Evolutionary conservation across 495 filamentous ascomycete genomes (phyloP), one percentile per base, ranked within the genome.

Genomic region (Amphirosellinia nigrospora): DNA sequence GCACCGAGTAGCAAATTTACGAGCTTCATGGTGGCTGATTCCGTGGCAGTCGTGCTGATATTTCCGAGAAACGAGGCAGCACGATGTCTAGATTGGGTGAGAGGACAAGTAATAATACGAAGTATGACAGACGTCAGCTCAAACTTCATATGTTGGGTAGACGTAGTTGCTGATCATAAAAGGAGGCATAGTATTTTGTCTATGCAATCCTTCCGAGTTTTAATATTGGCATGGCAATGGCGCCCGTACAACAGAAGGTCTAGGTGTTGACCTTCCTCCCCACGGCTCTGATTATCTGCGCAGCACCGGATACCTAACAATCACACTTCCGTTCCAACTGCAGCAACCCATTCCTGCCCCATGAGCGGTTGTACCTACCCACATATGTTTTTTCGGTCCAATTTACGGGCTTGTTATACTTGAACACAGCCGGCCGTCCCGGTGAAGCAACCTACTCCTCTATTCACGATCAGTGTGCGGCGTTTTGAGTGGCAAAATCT

Each of bases 11-110:
- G 39, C 41, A 55, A 16, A 2, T 38, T 26, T 15, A 39, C 63
- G 39, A 41, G 43, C 48, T 60, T 75, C 75, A 77, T 75, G 41
- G 28, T 70, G 39, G 23, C 15, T 59, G 43, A 30, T 23, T 26
- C 28, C 0, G 38, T 59, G 23, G 11, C 4, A 34, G 19, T 45
- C 9, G 38, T 45, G 39, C 26, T 45, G 60, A 39, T 32, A 23
- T 45, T 63, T 32, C 23, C 7, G 26, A 45, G 21, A 19, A 30
- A 4, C 30, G 26, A 39, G 34, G 58, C 58, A 13, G 38, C n/a
- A 30, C 21, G 5, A 45, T 3, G n/a, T 13, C 6, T 15, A 38
- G 61, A 64, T 65, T 41, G n/a, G 21, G 30, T 0, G 34, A 8
- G 46, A 65, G 28, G 41, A 36, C 41, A 30, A 53, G 63, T 26